phyloP scores from a whole-genome alignment of 495 filamentous ascomycete species.

The Talaromyces ruber region DNA sequence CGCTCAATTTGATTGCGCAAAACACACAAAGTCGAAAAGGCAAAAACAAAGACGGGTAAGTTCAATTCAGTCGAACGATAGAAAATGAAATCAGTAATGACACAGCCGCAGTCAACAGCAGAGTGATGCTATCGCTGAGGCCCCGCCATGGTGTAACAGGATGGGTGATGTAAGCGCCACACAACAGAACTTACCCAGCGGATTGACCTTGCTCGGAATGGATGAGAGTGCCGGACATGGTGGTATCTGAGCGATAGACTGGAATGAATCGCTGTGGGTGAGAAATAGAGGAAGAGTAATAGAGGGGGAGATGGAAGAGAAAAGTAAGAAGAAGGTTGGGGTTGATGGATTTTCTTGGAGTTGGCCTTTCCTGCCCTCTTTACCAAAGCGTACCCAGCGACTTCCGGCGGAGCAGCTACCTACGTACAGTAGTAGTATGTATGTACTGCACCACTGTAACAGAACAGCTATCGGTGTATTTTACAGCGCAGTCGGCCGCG shows the following conservation, averaged over 20 bases:
- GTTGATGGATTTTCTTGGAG: not conserved
- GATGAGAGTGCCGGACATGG: slow-evolving; percentile 58
- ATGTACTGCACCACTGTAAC: too few species aligned
- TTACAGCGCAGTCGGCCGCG: not conserved
- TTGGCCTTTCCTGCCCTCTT: not conserved
- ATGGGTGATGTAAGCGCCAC: slow-evolving; percentile 40
- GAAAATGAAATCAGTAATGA: not conserved
- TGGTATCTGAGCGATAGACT: slow-evolving; percentile 13
- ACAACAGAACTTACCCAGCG: slow-evolving; percentile 52
- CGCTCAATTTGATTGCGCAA: not conserved
- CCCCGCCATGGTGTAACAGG: slow-evolving; percentile 18
- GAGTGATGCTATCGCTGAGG: not conserved
- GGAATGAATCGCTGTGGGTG: slow-evolving; percentile 1
- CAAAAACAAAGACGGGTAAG: not conserved
- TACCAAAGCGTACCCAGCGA: not conserved
- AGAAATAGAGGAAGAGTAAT: slow-evolving; percentile 12
- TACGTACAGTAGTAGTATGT: too few species aligned
- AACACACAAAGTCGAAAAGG: not conserved
- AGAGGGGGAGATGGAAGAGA: not conserved
- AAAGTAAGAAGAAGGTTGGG: not conserved
- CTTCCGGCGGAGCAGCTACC: not conserved
- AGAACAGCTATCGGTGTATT: not conserved
- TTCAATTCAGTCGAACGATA: not conserved
- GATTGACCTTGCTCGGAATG: slow-evolving; percentile 50
- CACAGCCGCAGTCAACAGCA: not conserved